Conservation (phyloP, 1,284 basidiomycete species). For the Leccinum ponderosum region DNA sequence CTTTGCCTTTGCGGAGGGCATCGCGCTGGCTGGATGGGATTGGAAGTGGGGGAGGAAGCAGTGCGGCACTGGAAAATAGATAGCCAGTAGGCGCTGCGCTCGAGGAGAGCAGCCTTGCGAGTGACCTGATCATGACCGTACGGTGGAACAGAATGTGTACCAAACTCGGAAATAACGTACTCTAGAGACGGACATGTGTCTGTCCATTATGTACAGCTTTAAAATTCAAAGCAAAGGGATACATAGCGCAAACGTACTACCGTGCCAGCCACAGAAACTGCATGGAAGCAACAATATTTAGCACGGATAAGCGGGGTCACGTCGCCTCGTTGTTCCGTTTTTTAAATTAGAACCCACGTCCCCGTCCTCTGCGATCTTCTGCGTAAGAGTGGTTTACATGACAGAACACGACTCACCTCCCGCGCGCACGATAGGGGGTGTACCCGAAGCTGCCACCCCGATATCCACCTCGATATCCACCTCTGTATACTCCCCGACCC, state of each 20-base stretch:
- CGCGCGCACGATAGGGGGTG: constrained; percentile 76
- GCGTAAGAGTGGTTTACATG: constrained; percentile 13
- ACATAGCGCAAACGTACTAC: constrained; percentile 28
- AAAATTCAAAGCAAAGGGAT: constrained; percentile 29
- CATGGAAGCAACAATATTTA: constrained; percentile 11
- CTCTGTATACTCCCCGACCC: constrained; percentile 75
- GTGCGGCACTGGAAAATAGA: constrained; percentile 73
- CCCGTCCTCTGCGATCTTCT: constrained; percentile 54
- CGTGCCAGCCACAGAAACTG: constrained; percentile 10
- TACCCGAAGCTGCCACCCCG: constrained; percentile 57
- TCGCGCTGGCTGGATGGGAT: constrained; percentile 39
- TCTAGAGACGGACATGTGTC: background rate
- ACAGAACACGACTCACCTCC: constrained; percentile 57
- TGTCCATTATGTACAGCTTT: constrained; percentile 30
- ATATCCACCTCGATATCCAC: constrained; percentile 58
- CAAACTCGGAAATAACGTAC: constrained; percentile 19
- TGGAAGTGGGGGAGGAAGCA: constrained; percentile 51
- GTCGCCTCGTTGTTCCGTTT: constrained; percentile 25
- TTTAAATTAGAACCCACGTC: constrained; percentile 59
- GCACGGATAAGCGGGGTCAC: constrained; percentile 10
- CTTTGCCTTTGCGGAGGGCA: constrained; percentile 66
- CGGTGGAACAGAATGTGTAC: background rate
- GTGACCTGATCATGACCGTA: constrained; percentile 2
- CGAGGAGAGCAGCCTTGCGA: constrained; percentile 28
- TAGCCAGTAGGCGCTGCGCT: constrained; percentile 44